Conservation (phyloP, 1,139 yeast genomes). For the Pichia sp. region DNA sequence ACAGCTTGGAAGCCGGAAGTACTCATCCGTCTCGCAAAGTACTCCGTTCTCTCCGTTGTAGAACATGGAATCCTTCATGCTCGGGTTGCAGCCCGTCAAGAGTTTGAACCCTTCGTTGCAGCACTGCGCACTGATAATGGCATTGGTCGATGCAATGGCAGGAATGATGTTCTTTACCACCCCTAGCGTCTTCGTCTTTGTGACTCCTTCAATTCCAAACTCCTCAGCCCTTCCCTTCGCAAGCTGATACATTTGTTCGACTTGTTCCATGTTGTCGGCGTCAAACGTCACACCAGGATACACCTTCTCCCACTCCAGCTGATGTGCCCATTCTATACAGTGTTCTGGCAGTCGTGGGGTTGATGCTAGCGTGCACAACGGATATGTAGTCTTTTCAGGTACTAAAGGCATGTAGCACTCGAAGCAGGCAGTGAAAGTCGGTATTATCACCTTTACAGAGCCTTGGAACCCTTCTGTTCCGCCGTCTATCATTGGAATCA, state of each 20-base stretch:
- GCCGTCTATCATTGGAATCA: constrained; percentile 87
- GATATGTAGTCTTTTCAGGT: constrained; percentile 68
- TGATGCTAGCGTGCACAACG: constrained; percentile 91
- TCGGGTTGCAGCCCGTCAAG: constrained; percentile 64
- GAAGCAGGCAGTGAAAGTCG: constrained; percentile 83
- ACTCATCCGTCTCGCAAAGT: constrained; percentile 28
- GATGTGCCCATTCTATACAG: constrained; percentile 88
- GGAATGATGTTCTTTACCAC: constrained; percentile 92
- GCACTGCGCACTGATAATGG: constrained; percentile 86
- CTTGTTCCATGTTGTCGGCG: constrained; percentile 65
- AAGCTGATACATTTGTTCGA: constrained; percentile 57
- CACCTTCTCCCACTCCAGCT: constrained; percentile 64
- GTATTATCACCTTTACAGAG: constrained; percentile 82
- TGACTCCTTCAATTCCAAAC: constrained; percentile 71
- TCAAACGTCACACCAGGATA: constrained; percentile 52
- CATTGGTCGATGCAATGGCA: constrained; percentile 91
- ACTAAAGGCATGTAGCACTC: constrained; percentile 85
- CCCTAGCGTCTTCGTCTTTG: constrained; percentile 70
- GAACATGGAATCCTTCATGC: constrained; percentile 78
- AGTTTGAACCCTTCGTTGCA: constrained; percentile 85
- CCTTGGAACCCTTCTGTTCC: constrained; percentile 97
- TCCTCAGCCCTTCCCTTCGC: constrained; percentile 58
- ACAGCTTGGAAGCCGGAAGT: constrained; percentile 24
- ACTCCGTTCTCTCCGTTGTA: constrained; percentile 40
- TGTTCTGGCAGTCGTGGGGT: constrained; percentile 94